These are phyloP conservation scores for Salpingoeca rosetta DNA, from an alignment of 78 protist genomes.

Conservation along the genomic window DNA sequence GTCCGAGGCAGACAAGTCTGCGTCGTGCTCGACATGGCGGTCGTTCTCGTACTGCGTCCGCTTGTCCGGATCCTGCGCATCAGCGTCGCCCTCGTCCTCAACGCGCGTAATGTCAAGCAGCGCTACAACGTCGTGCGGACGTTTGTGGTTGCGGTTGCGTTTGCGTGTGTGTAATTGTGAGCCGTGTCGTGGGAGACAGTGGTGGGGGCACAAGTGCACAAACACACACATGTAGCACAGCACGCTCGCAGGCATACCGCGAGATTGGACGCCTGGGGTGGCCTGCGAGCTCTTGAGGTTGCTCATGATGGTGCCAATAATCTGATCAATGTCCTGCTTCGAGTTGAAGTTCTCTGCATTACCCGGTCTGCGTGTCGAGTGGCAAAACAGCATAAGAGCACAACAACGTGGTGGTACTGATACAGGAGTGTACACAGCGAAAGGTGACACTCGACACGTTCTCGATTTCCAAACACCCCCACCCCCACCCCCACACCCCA, in stretches of 20 bases:
- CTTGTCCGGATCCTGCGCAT: conserved; percentile 10
- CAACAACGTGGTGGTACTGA: not conserved
- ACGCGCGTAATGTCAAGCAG: conserved; percentile 1
- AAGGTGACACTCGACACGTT: no score
- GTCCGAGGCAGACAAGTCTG: not conserved
- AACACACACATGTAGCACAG: not conserved
- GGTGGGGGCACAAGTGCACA: no score
- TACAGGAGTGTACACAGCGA: no score
- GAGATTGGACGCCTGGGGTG: conserved; percentile 37
- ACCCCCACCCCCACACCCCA: no score
- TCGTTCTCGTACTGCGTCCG: not conserved
- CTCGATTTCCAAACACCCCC: no score
- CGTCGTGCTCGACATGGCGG: not conserved
- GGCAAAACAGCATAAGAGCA: not conserved
- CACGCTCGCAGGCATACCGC: conserved; percentile 9
- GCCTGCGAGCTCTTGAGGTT: conserved; percentile 13
- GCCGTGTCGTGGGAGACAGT: not conserved
- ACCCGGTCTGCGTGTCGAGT: not conserved
- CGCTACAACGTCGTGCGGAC: not conserved
- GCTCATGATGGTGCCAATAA: not conserved
- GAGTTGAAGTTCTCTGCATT: conserved; percentile 37
- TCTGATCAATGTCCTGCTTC: conserved; percentile 52
- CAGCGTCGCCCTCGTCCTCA: not conserved
- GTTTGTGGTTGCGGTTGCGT: no score
- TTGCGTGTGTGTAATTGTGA: not conserved